Evolutionary conservation across 169 alveolate species (phyloP), one percentile per base, ranked within the genome.

Genomic region (Plasmodium adleri): DNA sequence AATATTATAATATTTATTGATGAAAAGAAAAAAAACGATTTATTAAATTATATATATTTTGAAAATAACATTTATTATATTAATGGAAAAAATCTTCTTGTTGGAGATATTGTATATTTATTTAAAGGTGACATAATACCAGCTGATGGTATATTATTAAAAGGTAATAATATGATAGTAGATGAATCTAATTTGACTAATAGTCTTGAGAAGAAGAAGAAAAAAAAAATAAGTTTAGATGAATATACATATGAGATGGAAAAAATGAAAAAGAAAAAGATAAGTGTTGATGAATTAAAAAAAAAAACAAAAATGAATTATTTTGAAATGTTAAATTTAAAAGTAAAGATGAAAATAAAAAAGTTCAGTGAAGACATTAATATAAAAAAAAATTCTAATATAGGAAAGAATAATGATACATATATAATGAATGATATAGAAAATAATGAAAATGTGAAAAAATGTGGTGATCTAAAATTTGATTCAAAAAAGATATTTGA

Each of bases 121-220:
- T 78, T 67, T 24, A 78, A 78, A 39, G 89, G 89, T 7, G 78
- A 64, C 39, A 60, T 78, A 15, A 64, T 78, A 20, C 89, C 89
- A 28, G 89, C 89, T 32, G 89, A 78, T 66, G 89, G 89, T 1
- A 78, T 78, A 10, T 59, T 78, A 20, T 26, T 78, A 52, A 64
- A 64, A 66, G 1, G 89, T 49, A 78, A 78, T 26, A 59, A 78
- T 22, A 9, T 78, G 89, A 71, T 78, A 2, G 89, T 78, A 9
- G 80, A 78, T 50, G 89, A 78, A 70, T 78, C 89, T 0, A 66
- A 24, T n/a, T 47, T 78, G n/a, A 47, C 64, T 17, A 78, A 78
- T 15, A 50, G 22, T 4, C 4, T 13, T 20, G 54, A 24, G 64
- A 78, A 78, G 39, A 66, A 39, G 20, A 17, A 59, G 39, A 43